Conservation (phyloP, 1,284 basidiomycete genomes). For the Abortiporus biennis region DNA sequence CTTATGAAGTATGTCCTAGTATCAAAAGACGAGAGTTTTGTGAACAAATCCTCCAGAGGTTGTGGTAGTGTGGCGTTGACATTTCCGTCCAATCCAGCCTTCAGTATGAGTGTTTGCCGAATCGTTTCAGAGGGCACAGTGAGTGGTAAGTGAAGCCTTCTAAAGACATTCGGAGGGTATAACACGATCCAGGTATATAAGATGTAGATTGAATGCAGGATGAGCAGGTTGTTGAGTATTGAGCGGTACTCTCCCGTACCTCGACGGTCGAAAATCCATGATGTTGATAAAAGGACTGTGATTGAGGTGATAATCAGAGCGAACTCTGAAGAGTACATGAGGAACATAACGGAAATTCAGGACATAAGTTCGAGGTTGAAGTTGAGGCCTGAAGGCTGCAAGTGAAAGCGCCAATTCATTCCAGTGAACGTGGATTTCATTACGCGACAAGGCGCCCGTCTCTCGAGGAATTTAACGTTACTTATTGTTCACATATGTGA, state of each 20-base stretch:
- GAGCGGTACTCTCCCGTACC: constrained; percentile 15
- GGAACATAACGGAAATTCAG: too few relatives aligned
- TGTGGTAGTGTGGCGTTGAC: constrained; percentile 31
- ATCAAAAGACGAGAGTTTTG: constrained; percentile 51
- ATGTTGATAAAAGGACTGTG: constrained; percentile 15
- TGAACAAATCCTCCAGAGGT: constrained; percentile 46
- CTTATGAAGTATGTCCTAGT: constrained; percentile 53
- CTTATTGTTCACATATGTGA: too few relatives aligned
- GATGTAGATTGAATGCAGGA: constrained; percentile 51
- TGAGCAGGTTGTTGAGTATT: constrained; percentile 31
- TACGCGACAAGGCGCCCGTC: too few relatives aligned
- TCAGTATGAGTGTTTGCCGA: constrained; percentile 35
- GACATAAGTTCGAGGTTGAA: too few relatives aligned
- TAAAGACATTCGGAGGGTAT: constrained; percentile 60
- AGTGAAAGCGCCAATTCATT: too few relatives aligned
- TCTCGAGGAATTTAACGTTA: too few relatives aligned
- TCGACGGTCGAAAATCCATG: constrained; percentile 15
- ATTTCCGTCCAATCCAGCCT: constrained; percentile 24
- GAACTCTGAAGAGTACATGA: too few relatives aligned
- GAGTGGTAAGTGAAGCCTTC: constrained; percentile 44
- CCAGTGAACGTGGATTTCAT: too few relatives aligned
- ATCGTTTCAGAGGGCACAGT: constrained; percentile 48
- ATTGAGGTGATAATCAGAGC: constrained; percentile 20
- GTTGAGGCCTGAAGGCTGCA: too few relatives aligned
- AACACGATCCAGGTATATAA: constrained; percentile 41